phyloP scores from a whole-genome alignment of 257 asterid species.

The Solanum boliviense region DNA sequence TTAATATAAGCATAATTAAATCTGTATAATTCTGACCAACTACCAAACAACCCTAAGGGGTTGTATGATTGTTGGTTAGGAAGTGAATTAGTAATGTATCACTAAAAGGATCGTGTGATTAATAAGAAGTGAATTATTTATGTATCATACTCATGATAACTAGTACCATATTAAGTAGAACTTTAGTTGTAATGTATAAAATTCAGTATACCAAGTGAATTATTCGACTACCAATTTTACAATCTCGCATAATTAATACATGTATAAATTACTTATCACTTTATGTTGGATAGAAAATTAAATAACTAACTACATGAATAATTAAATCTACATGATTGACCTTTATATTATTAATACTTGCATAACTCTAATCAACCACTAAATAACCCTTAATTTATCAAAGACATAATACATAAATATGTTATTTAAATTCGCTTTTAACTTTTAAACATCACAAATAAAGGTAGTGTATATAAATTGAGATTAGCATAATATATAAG shows the following conservation, averaged over 20 bases:
- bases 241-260: not conserved
- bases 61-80: not conserved
- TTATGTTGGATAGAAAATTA: not conserved
- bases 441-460: not conserved
- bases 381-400: too few relatives aligned
- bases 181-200: not conserved
- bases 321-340: not conserved
- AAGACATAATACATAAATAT: too few relatives aligned
- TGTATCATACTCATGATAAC: too few relatives aligned
- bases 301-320: too few relatives aligned
- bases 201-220: not conserved
- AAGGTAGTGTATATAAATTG: not conserved
- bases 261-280: not conserved
- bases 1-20: too few relatives aligned
- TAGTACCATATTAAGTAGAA: not conserved
- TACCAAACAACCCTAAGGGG: too few relatives aligned
- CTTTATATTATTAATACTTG: not conserved
- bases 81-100: not conserved
- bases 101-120: not conserved
- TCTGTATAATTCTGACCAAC: not conserved
- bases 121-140: not conserved
- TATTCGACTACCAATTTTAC: not conserved
- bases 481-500: not conserved
- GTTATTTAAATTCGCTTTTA: too few relatives aligned
- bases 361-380: not conserved